Evolutionary conservation across 2,329 filamentous ascomycete species (phyloP).

Genomic region (Chaetothyriales sp.): DNA sequence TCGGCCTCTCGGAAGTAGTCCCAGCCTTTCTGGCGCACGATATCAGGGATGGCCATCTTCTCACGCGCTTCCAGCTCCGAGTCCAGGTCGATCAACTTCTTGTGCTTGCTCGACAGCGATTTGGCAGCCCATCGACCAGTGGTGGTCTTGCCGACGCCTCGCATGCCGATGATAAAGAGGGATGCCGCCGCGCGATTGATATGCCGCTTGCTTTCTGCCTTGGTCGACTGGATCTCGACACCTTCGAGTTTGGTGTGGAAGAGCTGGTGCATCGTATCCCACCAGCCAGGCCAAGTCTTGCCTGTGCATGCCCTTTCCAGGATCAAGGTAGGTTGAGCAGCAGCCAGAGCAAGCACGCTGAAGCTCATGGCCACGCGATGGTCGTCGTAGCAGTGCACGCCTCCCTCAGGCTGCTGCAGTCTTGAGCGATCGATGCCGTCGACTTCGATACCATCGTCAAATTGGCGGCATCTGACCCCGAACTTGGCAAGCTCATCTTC

Average conservation of each 20-base stretch:
- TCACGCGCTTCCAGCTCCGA: slow-evolving; percentile 63
- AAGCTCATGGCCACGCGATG: slow-evolving; percentile 98
- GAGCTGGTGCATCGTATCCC: slow-evolving; percentile 68
- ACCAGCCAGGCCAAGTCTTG: slow-evolving; percentile 99
- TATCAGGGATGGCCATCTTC: slow-evolving; percentile 67
- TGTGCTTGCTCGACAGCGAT: slow-evolving; percentile 59
- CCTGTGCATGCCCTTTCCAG: slow-evolving; percentile 83
- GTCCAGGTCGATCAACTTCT: slow-evolving; percentile 75
- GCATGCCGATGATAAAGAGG: slow-evolving; percentile 92
- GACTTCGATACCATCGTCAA: slow-evolving; percentile 77
- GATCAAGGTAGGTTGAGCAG: slow-evolving; percentile 58
- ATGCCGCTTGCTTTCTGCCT: slow-evolving; percentile 24
- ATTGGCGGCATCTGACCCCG: slow-evolving; percentile 68
- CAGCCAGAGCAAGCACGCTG: slow-evolving; percentile 64
- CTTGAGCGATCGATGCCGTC: slow-evolving; percentile 41
- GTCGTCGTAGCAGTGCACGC: slow-evolving; percentile 88
- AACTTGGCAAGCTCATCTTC: slow-evolving; percentile 88
- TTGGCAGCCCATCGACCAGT: slow-evolving; percentile 72
- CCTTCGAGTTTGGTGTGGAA: slow-evolving; percentile 69
- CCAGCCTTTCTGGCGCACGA: slow-evolving; percentile 70
- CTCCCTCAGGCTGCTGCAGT: slow-evolving; percentile 42
- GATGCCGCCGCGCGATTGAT: slow-evolving; percentile 41
- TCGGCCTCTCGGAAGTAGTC: slow-evolving; percentile 74
- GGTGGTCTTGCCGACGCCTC: slow-evolving; percentile 91
- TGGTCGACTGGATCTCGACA: slow-evolving; percentile 39